phyloP scores from a whole-genome alignment of 768 basidiomycete genomes.

The Leccinellum rugosiceps region DNA sequence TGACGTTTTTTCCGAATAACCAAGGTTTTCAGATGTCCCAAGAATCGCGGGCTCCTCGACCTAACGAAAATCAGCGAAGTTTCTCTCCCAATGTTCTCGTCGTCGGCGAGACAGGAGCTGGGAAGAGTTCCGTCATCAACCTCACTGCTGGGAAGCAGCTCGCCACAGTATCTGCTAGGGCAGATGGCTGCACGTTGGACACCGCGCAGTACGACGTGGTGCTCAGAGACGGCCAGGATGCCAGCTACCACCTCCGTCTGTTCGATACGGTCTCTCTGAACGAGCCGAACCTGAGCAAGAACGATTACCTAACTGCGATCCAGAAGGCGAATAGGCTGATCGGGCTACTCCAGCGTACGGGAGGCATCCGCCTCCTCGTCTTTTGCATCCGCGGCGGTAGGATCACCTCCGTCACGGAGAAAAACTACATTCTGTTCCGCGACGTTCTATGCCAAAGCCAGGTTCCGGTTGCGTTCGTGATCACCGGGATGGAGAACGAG shows the following conservation, averaged over 20 bases:
- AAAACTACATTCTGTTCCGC: no score
- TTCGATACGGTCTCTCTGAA: slow-evolving; percentile 16
- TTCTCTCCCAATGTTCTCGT: slow-evolving; percentile 34
- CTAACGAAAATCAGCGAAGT: slow-evolving; percentile 8
- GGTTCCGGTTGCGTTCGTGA: no score
- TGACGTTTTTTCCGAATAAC: neutral
- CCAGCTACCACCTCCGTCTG: slow-evolving; percentile 11
- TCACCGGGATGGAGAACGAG: neutral
- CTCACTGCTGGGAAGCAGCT: slow-evolving; percentile 24
- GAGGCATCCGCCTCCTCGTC: slow-evolving; percentile 28
- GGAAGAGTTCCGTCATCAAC: no score
- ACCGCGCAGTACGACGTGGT: slow-evolving; percentile 21
- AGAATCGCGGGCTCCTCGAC: neutral
- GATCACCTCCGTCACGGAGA: slow-evolving; percentile 16
- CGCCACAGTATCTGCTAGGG: slow-evolving; percentile 30
- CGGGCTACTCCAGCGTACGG: slow-evolving; percentile 22
- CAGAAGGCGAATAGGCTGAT: slow-evolving; percentile 33
- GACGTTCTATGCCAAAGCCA: no score
- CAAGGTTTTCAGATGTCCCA: slow-evolving; percentile 1
- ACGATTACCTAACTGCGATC: slow-evolving; percentile 23
- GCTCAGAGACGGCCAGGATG: slow-evolving; percentile 10
- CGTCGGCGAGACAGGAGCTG: slow-evolving; percentile 27
- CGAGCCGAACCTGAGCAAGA: slow-evolving; percentile 17
- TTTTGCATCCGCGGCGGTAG: slow-evolving; percentile 33
- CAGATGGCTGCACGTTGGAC: slow-evolving; percentile 34